Evolutionary conservation across 1,284 basidiomycete genomes (phyloP), one percentile per base, ranked within the genome.

Genomic region (Paramarasmius palmivorus): DNA sequence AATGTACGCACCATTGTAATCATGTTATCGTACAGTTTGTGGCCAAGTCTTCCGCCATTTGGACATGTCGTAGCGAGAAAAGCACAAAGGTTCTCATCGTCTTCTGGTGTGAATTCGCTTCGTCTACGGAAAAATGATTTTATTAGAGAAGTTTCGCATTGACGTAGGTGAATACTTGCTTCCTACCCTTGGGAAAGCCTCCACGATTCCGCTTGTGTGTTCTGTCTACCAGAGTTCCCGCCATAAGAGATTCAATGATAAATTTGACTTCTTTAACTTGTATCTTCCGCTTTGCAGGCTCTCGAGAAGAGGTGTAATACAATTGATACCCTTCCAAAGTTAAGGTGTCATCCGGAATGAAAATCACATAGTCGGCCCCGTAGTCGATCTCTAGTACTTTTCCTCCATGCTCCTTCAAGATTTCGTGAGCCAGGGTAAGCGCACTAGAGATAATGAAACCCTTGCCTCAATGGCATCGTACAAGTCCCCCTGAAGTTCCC

Each of bases 181-280:
- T 25, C n/a, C n/a, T 41, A 8, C 55, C 55, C 26, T 29, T 17
- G 34, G 56, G 56, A 49, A 50, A 32, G 29, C 57, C 57, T 40
- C 53, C 29, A 32, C 29, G 50, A 50, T 45, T 53, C 12, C 17
- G 8, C n/a, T 29, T 48, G 20, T 48, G 35, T n/a, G 9, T 14
- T 4, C 22, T 36, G 14, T 42, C 19, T 5, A 23, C 7, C 1
- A 52, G 3, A 2, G 0, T 2, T n/a, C 54, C 50, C 9, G 17
- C 17, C 14, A n/a, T 5, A 20, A 58, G 23, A 26, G 50, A 55
- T 14, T 48, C 23, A 17, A 53, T 26, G 10, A 58, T 51, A 25
- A 46, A 58, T 9, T 39, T 34, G 40, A 58, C 49, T 25, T 45
- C 47, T 19, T 41, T 25, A 7, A 58, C 48, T 23, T 26, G 44